phyloP scores from a whole-genome alignment of 1,284 basidiomycete genomes.

The Hemileia vastatrix region DNA sequence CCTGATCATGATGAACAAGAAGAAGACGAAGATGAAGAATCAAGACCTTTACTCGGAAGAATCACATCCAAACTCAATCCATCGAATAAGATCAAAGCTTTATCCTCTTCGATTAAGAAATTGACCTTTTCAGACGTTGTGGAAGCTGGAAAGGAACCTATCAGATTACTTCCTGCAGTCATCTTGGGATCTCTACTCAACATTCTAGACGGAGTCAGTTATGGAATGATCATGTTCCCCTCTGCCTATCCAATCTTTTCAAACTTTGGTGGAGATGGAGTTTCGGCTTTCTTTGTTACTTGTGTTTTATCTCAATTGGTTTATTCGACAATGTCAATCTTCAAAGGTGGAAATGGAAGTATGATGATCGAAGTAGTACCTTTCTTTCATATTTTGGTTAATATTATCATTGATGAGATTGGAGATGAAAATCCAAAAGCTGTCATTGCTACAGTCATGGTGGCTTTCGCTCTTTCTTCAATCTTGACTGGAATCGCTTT shows the following conservation, averaged over 20 bases:
- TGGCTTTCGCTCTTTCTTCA: slow-evolving; percentile 77
- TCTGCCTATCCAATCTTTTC: slow-evolving; percentile 63
- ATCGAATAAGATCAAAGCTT: slow-evolving; percentile 13
- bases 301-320: slow-evolving; percentile 71
- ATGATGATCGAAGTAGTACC: slow-evolving; percentile 99
- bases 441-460: slow-evolving; percentile 80
- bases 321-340: slow-evolving; percentile 53
- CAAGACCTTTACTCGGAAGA: not conserved
- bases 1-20: not conserved
- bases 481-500: slow-evolving; percentile 82
- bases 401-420: slow-evolving; percentile 62
- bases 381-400: slow-evolving; percentile 86
- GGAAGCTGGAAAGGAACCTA: slow-evolving; percentile 31
- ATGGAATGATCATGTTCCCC: slow-evolving; percentile 81
- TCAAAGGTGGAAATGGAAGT: slow-evolving; percentile 73
- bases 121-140: slow-evolving; percentile 32
- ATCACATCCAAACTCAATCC: not conserved
- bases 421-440: slow-evolving; percentile 60
- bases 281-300: slow-evolving; percentile 87
- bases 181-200: slow-evolving; percentile 78
- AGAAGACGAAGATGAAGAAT: not conserved
- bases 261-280: slow-evolving; percentile 74
- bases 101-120: slow-evolving; percentile 22
- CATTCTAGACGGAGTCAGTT: slow-evolving; percentile 75
- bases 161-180: slow-evolving; percentile 76